Base-by-base conservation (phyloP, 1,284 basidiomycete species). In the Apiotrichum sp. region DNA sequence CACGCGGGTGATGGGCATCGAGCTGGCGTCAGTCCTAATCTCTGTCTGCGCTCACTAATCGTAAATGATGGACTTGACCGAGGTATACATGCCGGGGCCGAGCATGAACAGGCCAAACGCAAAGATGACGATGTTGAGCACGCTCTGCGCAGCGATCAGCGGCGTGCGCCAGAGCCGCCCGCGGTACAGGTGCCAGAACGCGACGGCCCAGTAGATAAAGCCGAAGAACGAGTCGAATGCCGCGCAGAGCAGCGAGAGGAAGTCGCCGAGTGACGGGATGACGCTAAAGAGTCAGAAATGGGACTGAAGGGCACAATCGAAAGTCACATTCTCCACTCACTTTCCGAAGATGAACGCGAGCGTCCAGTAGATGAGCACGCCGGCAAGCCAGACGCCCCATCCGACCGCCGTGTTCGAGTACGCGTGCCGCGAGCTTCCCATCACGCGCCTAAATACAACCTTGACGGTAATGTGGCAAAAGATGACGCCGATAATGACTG, bases 341-440 rank as follows among this genome's bases (percentile, higher is more conserved):
- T 38, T 38, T 7, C 78, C 84, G 54, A 86, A 82, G 54, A 86
- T 66, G 72, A 83, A 86, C 1, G 81, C 83, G 32, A 82, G 56
- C 13, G 80, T 63, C 84, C 84, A 86, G 11, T 81, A 81, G 33
- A 68, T 65, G 16, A 79, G 76, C 48, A 84, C 78, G 65, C 86
- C 83, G 0, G 67, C 78, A 9, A 78, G 69, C 85, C 85, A 86
- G 0, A 74, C 69, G 0, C 70, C 62, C 85, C 85, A 87, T 0
- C 82, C 84, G 33, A 80, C 59, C n/a, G 80, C 44, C 3, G 83
- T 83, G 76, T 86, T 82, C n/a, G 75, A 74, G 63, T 81, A 74
- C 3, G 77, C 73, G 65, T 84, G 83, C 11, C 69, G 68, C 11
- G 80, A 81, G 52, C 78, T 76, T 40, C 76, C 75, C 2, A 65